Base-by-base conservation (phyloP, 2,329 filamentous ascomycete genomes). In the Colletotrichum lini region DNA sequence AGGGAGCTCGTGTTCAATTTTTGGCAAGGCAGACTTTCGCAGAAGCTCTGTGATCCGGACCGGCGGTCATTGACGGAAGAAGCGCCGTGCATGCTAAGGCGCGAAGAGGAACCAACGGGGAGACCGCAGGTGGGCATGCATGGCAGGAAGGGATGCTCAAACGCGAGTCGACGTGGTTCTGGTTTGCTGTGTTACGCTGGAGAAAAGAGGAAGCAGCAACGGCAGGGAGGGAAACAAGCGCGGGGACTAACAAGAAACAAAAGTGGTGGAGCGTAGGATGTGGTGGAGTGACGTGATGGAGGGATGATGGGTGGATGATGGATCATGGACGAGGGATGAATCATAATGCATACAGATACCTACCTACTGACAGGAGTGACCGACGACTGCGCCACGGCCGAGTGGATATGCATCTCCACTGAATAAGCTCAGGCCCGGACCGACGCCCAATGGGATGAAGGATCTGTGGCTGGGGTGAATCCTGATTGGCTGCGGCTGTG, bases 181-280 rank as follows among this genome's bases (percentile, higher is more conserved):
- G 68, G 68, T 63, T 71, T 71, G 68, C 65, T 71, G 65, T 40
- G 58, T 60, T 71, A 71, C 64, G 63, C 21, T 23, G 18, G 26
- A 53, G 47, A 38, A 53, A 38, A 53, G 2, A 57, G 30, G 35
- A 26, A 23, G n/a, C 49, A 35, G 23, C 38, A 49, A 42, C 10
- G 18, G 5, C 21, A 30, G 18, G 45, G 9, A 40, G n/a, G 49
- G 60, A 54, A 63, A 23, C 38, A 35, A 54, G 60, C 40, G 49
- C 49, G 23, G 16, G 16, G 26, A 63, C 21, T 30, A 53, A 30
- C 21, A 38, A 38, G 9, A 38, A 38, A 38, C 35, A 38, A 63
- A 38, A 23, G 16, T 40, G 16, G n/a, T 50, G 47, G 47, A 16
- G 18, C 18, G 47, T 13, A 49, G n/a, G 59, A 53, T 47, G 35